phyloP scores from a whole-genome alignment of 257 asterid species.

The Nicotiana undulata region DNA sequence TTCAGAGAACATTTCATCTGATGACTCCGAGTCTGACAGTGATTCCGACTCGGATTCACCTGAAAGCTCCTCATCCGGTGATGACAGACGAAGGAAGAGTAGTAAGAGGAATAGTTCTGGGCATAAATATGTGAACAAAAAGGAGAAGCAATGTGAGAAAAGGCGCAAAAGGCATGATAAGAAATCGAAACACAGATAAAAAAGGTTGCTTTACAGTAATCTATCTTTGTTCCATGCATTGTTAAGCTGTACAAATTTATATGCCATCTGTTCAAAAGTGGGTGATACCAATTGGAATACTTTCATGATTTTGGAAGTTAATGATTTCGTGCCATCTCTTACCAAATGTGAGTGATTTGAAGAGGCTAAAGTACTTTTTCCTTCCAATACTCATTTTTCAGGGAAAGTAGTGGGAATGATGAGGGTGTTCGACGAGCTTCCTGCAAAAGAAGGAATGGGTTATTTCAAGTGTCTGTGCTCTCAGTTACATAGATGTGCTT shows the following conservation, averaged over 20 bases:
- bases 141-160: conserved; percentile 63
- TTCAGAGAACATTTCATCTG: conserved; percentile 68
- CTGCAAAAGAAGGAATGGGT: conserved; percentile 26
- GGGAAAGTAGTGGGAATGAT: conserved; percentile 49
- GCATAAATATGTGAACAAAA: conserved; percentile 58
- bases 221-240: neutral
- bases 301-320: neutral
- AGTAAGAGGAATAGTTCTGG: conserved; percentile 54
- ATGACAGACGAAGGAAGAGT: conserved; percentile 58
- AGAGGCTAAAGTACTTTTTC: neutral
- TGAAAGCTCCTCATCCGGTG: conserved; percentile 68
- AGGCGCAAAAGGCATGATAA: conserved; percentile 76
- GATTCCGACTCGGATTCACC: conserved; percentile 70
- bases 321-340: neutral
- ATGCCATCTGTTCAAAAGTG: neutral
- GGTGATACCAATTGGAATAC: neutral
- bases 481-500: neutral
- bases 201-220: conserved; percentile 37
- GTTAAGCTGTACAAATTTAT: neutral
- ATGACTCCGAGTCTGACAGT: conserved; percentile 69
- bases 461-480: neutral
- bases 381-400: conserved; percentile 16
- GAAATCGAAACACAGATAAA: conserved; percentile 62
- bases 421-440: conserved; percentile 26
- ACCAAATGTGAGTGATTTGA: neutral